Evolutionary conservation across 2,329 filamentous ascomycete genomes (phyloP), one percentile per base, ranked within the genome.

Genomic region (Apiospora saccharicola): DNA sequence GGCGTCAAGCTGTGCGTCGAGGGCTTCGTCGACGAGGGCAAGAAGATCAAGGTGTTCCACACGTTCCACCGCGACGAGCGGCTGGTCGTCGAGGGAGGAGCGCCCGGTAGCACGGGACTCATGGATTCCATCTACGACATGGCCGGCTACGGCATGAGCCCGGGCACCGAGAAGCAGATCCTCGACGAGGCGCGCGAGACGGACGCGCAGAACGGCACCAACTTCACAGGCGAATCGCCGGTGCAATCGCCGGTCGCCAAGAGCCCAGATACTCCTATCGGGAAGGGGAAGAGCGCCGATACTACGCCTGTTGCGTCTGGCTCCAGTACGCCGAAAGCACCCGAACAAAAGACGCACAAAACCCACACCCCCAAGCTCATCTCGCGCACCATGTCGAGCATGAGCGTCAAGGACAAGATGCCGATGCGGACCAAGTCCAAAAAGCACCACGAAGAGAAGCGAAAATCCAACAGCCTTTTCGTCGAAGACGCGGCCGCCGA

Each of bases 1-100:
- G 95, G 96, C 0, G 95, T 98, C 74, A 97, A 96, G 82, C 89
- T 98, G 44, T 90, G 91, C 0, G 88, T 98, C 0, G 93, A 97
- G 79, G 95, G 95, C 0, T 98, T 91, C 75, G 90, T 91, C 1
- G 93, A 98, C n/a, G 93, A 96, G 76, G 96, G 96, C 7, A 95
- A 94, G 83, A 91, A 89, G 77, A 98, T 98, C 76, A 92, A 94
- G 79, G 86, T 89, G 13, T 92, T 96, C 71, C 95, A 98, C 80
- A 92, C 92, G 0, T 98, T 98, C 79, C 87, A 84, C 72, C 90
- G 87, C 78, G 87, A 85, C 69, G 96, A 98, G 82, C 88, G 94
- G 68, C 87, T 91, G 19, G 84, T 95, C 3, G 87, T 96, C 0
- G 86, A 94, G 75, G 88, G 86, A 0, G 83, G 85, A 70, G 82